Base-by-base conservation (phyloP, 306 rosid genomes). In the Medicago lupulina region DNA sequence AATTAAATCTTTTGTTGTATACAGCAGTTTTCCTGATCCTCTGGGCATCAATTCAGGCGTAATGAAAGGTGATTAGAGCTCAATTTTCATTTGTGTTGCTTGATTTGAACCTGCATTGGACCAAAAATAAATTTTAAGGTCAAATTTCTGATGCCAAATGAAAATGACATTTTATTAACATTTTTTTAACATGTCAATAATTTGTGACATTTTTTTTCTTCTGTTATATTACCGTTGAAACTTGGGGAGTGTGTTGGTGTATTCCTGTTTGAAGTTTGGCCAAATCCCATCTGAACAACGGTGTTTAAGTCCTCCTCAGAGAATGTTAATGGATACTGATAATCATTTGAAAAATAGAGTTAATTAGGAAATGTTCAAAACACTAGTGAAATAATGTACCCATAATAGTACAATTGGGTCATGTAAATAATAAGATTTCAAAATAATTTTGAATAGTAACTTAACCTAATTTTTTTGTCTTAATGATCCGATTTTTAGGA, bases 251-350 rank as follows among this genome's bases (percentile, higher is more conserved):
- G 88, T 36, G 77, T 51, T 70, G 87, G 83, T 61, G 88, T 62
- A 70, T 87, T 88, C 60, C 84, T 79, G 71, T 64, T 80, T 21
- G 78, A 76, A 83, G 77, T 87, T 85, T 88, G 97, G 75, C 90
- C 86, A 73, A 85, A 84, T 4, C 98, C 96, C 99, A 92, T 95
- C 25, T 95, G 97, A 60, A 95, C 99, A 78, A 95, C 86, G 69
- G 84, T 86, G 77, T 92, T 86, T 23, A 95, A 87, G 18, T 92
- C 97, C 41, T 95, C 99, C 79, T 90, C 99, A 67, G 81, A 87
- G 68, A 92, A 90, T 47, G 83, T 73, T 21, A 78, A 51, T 80
- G 91, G 90, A 85, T 43, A 88, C 97, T 92, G 89, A 3, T 28
- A 71, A 60, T 18, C n/a, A 71, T 54, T 57, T 46, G 6, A 53